Evolutionary conservation across 371 early-diverging fungal genomes (phyloP).

Genomic region (Lichtheimia hyalospora): DNA sequence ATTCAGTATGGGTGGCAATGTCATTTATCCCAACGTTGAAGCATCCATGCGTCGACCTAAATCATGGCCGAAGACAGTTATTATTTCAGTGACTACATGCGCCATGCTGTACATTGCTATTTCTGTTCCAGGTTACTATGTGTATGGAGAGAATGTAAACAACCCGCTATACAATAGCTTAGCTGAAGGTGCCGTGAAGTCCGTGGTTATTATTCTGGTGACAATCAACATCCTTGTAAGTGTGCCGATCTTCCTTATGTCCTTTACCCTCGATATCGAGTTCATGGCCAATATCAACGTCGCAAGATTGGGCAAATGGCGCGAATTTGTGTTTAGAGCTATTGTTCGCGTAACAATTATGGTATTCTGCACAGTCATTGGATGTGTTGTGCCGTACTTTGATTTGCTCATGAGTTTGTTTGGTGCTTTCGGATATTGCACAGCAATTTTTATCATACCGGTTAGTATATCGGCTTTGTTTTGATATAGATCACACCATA

Average conservation of each 20-base stretch:
- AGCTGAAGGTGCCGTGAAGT: conserved; percentile 60
- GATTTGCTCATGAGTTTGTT: conserved; percentile 77
- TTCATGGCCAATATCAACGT: conserved; percentile 54
- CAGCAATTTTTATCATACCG: conserved; percentile 83
- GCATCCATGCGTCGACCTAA: conserved; percentile 77
- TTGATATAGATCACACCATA: conserved; percentile 78
- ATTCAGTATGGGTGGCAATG: conserved; percentile 80
- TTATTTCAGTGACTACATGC: conserved; percentile 67
- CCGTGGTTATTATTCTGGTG: conserved; percentile 69
- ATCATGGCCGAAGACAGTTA: conserved; percentile 68
- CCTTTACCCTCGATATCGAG: conserved; percentile 75
- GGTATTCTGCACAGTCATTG: conserved; percentile 55
- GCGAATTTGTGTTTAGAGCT: conserved; percentile 48
- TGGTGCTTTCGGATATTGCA: conserved; percentile 79
- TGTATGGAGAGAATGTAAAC: conserved; percentile 70
- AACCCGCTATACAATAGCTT: conserved; percentile 79
- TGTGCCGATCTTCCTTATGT: conserved; percentile 77
- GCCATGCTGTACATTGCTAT: conserved; percentile 73
- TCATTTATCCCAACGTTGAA: conserved; percentile 81
- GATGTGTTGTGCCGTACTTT: conserved; percentile 77
- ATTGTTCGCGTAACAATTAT: conserved; percentile 55
- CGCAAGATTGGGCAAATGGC: conserved; percentile 51
- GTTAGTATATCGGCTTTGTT: conserved; percentile 74
- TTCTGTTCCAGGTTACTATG: conserved; percentile 76
- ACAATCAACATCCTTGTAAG: conserved; percentile 80